Conservation (phyloP, 2,329 filamentous ascomycete genomes). For the Lachnellula willkommii region DNA sequence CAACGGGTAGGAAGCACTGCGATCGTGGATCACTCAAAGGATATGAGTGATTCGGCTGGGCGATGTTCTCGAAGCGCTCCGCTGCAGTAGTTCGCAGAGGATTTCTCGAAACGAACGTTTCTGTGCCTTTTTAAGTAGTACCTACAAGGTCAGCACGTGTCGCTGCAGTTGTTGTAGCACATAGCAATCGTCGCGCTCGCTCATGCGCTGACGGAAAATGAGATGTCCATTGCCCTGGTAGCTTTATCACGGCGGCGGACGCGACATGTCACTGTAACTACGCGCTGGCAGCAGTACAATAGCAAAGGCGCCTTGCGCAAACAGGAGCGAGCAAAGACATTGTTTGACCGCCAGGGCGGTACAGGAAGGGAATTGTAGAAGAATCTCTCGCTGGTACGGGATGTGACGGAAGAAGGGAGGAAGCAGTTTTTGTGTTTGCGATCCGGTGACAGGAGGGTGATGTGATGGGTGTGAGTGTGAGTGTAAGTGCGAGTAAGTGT, state of each 20-base stretch:
- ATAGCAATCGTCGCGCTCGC: constrained; percentile 18
- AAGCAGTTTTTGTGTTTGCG: constrained; percentile 26
- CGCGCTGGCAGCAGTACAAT: constrained; percentile 14
- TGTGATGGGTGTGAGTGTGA: not conserved
- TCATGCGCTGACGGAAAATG: constrained; percentile 23
- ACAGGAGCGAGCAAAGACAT: constrained; percentile 22
- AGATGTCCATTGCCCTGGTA: constrained; percentile 16
- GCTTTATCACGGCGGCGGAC: not conserved
- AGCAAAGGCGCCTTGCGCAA: constrained; percentile 9
- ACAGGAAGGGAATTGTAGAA: constrained; percentile 4
- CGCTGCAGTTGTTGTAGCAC: constrained; percentile 30
- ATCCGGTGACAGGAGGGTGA: constrained; percentile 24
- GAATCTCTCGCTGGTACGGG: constrained; percentile 1
- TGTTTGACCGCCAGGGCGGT: constrained; percentile 23
- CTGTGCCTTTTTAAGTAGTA: constrained; percentile 26
- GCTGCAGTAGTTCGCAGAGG: constrained; percentile 30
- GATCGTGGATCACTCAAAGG: constrained; percentile 17
- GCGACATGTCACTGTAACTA: constrained; percentile 21
- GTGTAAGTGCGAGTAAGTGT: too few relatives aligned
- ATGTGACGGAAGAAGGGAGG: constrained; percentile 26
- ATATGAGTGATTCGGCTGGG: constrained; percentile 22
- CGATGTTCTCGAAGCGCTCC: constrained; percentile 28
- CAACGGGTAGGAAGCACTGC: constrained; percentile 22
- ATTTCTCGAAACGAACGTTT: constrained; percentile 29
- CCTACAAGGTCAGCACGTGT: constrained; percentile 34